Conservation (phyloP, 2,329 filamentous ascomycete species). For the Neonectria coccinea region DNA sequence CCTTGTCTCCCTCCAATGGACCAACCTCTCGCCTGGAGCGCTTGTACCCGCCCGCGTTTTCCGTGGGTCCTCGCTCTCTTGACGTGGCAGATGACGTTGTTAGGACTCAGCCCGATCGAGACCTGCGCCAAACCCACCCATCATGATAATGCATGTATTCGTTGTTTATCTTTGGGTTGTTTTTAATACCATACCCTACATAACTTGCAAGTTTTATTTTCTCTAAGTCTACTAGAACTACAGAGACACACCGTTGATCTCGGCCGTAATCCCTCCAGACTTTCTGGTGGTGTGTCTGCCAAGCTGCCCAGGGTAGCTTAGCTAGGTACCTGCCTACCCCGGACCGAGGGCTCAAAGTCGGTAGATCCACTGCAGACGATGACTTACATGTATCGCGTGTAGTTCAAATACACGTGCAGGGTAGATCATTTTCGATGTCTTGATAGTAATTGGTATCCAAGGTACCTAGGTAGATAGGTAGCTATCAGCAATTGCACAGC, state of each 20-base stretch:
- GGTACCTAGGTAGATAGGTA: not conserved
- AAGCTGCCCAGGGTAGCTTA: not conserved
- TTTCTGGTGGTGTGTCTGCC: not conserved
- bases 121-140: not conserved
- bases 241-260: not conserved
- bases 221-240: no score
- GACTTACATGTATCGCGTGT: not conserved
- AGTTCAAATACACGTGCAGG: not conserved
- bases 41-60: not conserved
- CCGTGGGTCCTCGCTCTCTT: not conserved
- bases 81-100: conserved; percentile 8
- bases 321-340: not conserved
- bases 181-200: no score
- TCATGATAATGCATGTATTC: not conserved
- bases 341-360: not conserved
- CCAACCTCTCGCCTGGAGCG: not conserved
- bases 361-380: not conserved
- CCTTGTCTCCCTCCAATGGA: not conserved
- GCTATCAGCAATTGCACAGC: not conserved
- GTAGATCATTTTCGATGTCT: not conserved
- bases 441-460: not conserved
- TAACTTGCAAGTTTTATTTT: no score
- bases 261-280: no score
- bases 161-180: not conserved
- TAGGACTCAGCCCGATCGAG: not conserved